Percentiles rank a stretch among this genome's conserved stretches.
These are phyloP conservation scores for Lipomyces mesembrius DNA, from an alignment of 805 yeast genomes.

Conservation along the genomic window DNA sequence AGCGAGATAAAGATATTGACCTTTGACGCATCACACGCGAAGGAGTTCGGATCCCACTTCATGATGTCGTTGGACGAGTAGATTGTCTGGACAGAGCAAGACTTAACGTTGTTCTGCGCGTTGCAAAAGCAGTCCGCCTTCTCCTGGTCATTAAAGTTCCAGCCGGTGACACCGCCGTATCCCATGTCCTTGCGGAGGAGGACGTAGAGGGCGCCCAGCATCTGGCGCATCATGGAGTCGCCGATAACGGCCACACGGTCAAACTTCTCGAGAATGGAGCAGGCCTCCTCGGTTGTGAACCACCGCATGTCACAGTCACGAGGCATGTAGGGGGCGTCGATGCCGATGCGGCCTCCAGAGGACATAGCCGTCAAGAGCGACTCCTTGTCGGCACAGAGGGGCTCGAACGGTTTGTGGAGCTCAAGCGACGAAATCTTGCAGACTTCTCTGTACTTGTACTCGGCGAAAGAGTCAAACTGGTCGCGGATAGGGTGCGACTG, in stretches of 20 bases:
- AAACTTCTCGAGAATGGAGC: conserved; percentile 32
- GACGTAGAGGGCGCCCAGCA: conserved; percentile 37
- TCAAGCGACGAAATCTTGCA: conserved; percentile 37
- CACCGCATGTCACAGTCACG: conserved; percentile 39
- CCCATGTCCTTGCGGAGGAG: conserved; percentile 34
- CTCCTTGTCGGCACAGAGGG: conserved; percentile 31
- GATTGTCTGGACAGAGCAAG: conserved; percentile 34
- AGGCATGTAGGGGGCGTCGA: conserved; percentile 38
- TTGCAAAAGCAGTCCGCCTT: conserved; percentile 37
- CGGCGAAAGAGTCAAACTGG: conserved; percentile 34
- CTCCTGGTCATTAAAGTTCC: conserved; percentile 37
- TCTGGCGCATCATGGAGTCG: conserved; percentile 38
- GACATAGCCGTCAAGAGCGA: conserved; percentile 35
- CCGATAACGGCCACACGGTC: conserved; percentile 35
- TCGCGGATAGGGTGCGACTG: conserved; percentile 19
- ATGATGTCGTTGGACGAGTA: conserved; percentile 29
- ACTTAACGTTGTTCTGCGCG: conserved; percentile 37
- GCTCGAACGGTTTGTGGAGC: conserved; percentile 36
- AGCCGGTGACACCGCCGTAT: conserved; percentile 36
- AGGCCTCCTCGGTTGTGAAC: conserved; percentile 35
- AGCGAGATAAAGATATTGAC: conserved; percentile 32
- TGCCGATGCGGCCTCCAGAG: conserved; percentile 34
- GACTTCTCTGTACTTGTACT: conserved; percentile 32
- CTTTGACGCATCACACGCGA: conserved; percentile 34
- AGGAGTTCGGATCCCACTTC: conserved; percentile 36